These are phyloP conservation scores for Xerophyta viscosa DNA, from an alignment of 106 monocot species.

Conservation along the genomic window DNA sequence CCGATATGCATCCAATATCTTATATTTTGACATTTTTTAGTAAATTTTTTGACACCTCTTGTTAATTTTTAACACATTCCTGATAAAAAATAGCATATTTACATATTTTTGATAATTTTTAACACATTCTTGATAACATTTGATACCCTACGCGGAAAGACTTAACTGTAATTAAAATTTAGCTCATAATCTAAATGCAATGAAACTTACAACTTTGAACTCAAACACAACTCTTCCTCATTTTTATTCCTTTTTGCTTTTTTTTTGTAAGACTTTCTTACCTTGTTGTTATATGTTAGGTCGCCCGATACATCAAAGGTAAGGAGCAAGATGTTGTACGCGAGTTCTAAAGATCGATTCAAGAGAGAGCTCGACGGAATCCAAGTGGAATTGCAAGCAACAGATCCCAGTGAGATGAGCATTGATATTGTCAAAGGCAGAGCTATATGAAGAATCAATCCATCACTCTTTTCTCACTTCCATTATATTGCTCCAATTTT, in stretches of 20 bases:
- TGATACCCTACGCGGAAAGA: too few relatives aligned
- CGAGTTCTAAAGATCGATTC: slow-evolving; percentile 9
- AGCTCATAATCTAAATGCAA: too few relatives aligned
- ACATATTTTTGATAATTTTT: too few relatives aligned
- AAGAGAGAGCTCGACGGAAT: slow-evolving; percentile 6
- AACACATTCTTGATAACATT: too few relatives aligned
- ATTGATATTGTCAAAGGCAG: slow-evolving; percentile 7
- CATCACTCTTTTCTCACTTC: not conserved
- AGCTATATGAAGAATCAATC: not conserved
- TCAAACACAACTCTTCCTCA: not conserved
- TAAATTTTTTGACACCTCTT: too few relatives aligned
- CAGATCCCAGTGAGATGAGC: slow-evolving; percentile 11
- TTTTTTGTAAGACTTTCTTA: not conserved
- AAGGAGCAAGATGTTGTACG: slow-evolving; percentile 9
- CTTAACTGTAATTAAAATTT: too few relatives aligned
- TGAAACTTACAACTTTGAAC: not conserved
- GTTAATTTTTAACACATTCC: too few relatives aligned
- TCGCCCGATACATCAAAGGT: slow-evolving; percentile 9
- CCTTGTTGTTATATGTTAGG: not conserved
- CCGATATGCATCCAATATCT: not conserved
- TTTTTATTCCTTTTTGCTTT: not conserved
- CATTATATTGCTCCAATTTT: too few relatives aligned
- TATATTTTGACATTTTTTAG: too few relatives aligned
- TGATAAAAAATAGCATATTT: too few relatives aligned
- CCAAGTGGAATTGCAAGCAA: slow-evolving; percentile 7